Base-by-base conservation (phyloP, 1,284 basidiomycete genomes). In the Moesziomyces parantarcticus region DNA sequence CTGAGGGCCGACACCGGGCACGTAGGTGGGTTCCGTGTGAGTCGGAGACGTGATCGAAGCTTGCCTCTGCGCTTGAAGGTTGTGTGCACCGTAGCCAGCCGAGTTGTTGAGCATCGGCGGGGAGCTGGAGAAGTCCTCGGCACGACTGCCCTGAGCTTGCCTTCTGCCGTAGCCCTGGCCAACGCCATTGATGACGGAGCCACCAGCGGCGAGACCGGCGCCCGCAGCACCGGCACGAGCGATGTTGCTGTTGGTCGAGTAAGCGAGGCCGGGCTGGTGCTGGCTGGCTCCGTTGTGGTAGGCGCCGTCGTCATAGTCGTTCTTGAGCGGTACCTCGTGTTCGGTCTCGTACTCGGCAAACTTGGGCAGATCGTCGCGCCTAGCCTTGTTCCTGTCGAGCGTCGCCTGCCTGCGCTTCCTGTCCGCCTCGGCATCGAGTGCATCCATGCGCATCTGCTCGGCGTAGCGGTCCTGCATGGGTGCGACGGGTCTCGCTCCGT, bases 321-420 rank as follows among this genome's bases (percentile, higher is more conserved):
- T 56, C 54, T 68, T 80, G 45, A 80, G 71, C 7, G 79, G 79
- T 14, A 78, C 54, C 54, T 73, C 76, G 50, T 79, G 66, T 50
- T 81, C 78, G 43, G 73, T 76, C 51, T 77, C 77, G 53, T 79
- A 81, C 42, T 76, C 77, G 34, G 78, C 79, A 48, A 81, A 81
- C 39, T 79, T 73, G 63, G 79, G 79, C n/a, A 81, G 73, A 41
- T 79, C 75, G 20, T 48, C 51, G 16, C 46, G 48, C 20, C 41
- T 56, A 13, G 21, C 22, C 13, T 49, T 44, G 36, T 68, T 63
- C 36, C 63, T 56, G n/a, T 67, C 58, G 36, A 68, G 44, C 1
- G 68, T 68, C 3, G 52, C 63, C 46, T 78, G 79, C 36, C 77
- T 67, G 11, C 63, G 50, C 46, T 77, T 75, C 34, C 79, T 54